phyloP scores from a whole-genome alignment of 345 rosid genomes.

The Excoecaria cochinchinensis region DNA sequence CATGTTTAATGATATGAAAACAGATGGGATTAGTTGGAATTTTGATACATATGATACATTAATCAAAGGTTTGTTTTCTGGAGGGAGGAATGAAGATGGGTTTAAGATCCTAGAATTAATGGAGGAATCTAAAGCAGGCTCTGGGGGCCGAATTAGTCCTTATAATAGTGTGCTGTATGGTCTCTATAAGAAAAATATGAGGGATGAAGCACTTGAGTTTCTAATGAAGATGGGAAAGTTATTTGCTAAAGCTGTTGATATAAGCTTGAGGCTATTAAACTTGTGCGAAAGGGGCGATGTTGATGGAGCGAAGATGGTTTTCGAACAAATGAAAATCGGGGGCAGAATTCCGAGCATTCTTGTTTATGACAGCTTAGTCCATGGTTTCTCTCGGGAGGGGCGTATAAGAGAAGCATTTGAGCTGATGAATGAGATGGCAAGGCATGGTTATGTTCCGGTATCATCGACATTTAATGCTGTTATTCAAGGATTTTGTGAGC shows the following conservation, averaged over 20 bases:
- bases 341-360: conserved; percentile 52
- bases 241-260: conserved; percentile 65
- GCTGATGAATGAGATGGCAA: conserved; percentile 59
- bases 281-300: conserved; percentile 50
- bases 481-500: conserved; percentile 53
- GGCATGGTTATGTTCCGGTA: conserved; percentile 41
- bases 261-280: conserved; percentile 54
- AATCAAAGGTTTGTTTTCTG: conserved; percentile 53
- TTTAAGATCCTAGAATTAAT: conserved; percentile 69
- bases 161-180: conserved; percentile 70
- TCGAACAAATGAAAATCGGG: conserved; percentile 50
- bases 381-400: conserved; percentile 49
- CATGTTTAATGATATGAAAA: conserved; percentile 71
- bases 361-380: conserved; percentile 58
- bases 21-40: conserved; percentile 67
- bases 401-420: conserved; percentile 44
- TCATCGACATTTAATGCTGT: conserved; percentile 56
- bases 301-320: conserved; percentile 48
- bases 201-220: conserved; percentile 63
- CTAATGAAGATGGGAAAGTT: conserved; percentile 55
- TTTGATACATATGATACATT: conserved; percentile 53
- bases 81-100: conserved; percentile 54
- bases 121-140: conserved; percentile 53
- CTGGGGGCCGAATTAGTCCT: conserved; percentile 42
- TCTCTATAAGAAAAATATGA: conserved; percentile 49